Base-by-base conservation (phyloP, 2,329 filamentous ascomycete species). In the Venturia aucupariae region DNA sequence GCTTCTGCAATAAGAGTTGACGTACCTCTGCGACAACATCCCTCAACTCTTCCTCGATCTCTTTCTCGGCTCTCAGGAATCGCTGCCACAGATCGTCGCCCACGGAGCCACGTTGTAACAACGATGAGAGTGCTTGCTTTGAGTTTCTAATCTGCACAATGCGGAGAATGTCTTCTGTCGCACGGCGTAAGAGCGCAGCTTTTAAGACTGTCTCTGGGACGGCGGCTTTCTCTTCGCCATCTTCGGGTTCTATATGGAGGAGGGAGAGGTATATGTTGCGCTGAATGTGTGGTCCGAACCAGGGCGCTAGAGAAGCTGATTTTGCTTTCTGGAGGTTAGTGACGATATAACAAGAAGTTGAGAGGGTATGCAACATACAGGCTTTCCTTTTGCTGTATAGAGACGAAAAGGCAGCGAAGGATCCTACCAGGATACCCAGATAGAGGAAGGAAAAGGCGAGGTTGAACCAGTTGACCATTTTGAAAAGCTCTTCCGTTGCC, bases 81-180 rank as follows among this genome's bases (percentile, higher is more conserved):
- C 93, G 84, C 80, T 97, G 90, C 89, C 92, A 96, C 69, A 99
- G 78, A 75, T 99, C 94, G 74, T 99, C 94, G 17, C 94, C 93
- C 1, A 99, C 92, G 72, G 91, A 96, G 60, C 94, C 94, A 68
- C 91, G 84, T 77, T 96, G 91, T 70, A 97, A 77, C 69, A 99
- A 79, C 30, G 87, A 84, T 72, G 89, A 88, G 72, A 96, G 86
- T 8, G 94, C 91, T 71, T 90, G 89, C 80, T 97, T 99, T 70
- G 91, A 89, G 65, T 85, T 89, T 72, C 93, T 86, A 72, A 99
- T 85, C 74, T 94, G 86, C 71, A 97, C 88, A 67, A 99, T 90
- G 68, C 94, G 87, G 73, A 89, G 86, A 73, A 99, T 96, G 74
- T 97, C 93, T 75, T 97, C 93, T 42, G 91, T 87, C 39, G 94